phyloP scores from a whole-genome alignment of 2,329 filamentous ascomycete genomes.

The Phyllosticta ampelicida region DNA sequence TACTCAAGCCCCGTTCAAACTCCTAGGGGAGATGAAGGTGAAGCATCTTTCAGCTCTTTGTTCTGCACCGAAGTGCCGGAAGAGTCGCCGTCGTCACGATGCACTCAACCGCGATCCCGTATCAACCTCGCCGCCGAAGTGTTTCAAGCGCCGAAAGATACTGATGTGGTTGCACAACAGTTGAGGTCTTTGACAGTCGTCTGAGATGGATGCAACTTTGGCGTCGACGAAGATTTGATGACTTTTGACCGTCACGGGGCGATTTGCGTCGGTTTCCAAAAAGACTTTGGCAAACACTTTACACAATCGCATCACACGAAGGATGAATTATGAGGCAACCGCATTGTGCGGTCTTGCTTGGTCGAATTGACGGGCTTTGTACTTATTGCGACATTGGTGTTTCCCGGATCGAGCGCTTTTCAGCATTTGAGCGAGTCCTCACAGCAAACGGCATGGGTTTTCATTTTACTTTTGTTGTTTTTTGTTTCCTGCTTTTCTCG shows the following conservation, averaged over 20 bases:
- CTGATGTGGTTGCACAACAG: slow-evolving; percentile 14
- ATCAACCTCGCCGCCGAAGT: slow-evolving; percentile 2
- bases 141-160: slow-evolving; percentile 7
- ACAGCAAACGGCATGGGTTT: slow-evolving; percentile 2
- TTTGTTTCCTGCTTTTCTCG: background rate
- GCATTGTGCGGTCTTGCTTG: background rate
- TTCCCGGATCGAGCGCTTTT: background rate
- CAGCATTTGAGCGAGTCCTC: slow-evolving; percentile 10
- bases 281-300: background rate
- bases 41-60: slow-evolving; percentile 25
- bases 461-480: background rate
- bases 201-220: background rate
- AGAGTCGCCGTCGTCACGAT: slow-evolving; percentile 9
- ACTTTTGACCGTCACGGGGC: background rate
- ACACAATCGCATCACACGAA: background rate
- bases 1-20: slow-evolving; percentile 34
- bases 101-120: slow-evolving; percentile 2
- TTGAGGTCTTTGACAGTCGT: slow-evolving; percentile 33
- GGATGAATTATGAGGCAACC: background rate
- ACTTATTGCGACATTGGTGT: slow-evolving; percentile 5
- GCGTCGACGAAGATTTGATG: background rate
- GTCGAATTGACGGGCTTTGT: background rate
- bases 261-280: background rate
- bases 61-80: slow-evolving; percentile 14
- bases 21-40: slow-evolving; percentile 20